A percentile compares a stretch with the other conserved stretches of the same genome.
These are phyloP conservation scores for Zymoseptoria brevis DNA, from an alignment of 2,329 filamentous ascomycete species.

Conservation along the genomic window DNA sequence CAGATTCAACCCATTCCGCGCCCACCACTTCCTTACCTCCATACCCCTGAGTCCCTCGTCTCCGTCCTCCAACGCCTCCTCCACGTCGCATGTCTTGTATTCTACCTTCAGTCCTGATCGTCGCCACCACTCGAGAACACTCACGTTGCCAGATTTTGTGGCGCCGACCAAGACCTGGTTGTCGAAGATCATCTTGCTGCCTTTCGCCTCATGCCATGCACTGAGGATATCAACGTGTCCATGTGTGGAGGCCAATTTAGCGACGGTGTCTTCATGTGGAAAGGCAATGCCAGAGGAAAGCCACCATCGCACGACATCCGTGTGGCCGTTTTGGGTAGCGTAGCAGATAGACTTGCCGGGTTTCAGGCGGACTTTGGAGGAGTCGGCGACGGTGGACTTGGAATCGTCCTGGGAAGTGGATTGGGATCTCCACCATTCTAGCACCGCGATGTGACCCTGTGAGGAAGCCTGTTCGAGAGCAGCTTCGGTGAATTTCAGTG, in stretches of 20 bases:
- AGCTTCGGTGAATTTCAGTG: conserved; percentile 75
- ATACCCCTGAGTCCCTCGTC: conserved; percentile 60
- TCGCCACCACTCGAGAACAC: conserved; percentile 90
- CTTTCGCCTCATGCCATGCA: conserved; percentile 70
- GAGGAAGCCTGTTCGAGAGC: conserved; percentile 82
- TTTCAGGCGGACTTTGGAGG: conserved; percentile 52
- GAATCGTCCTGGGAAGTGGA: conserved; percentile 23
- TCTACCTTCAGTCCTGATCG: conserved; percentile 68
- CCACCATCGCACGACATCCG: conserved; percentile 80
- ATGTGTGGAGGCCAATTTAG: conserved; percentile 75
- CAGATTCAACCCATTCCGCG: conserved; percentile 70
- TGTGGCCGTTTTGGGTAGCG: conserved; percentile 74
- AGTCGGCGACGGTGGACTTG: conserved; percentile 18
- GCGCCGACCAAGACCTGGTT: conserved; percentile 76
- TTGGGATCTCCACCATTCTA: conserved; percentile 85
- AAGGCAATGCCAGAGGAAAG: conserved; percentile 71
- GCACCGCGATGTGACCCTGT: conserved; percentile 73
- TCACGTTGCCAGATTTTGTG: conserved; percentile 76
- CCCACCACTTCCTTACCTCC: conserved; percentile 79
- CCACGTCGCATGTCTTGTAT: conserved; percentile 91
- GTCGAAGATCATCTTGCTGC: conserved; percentile 72
- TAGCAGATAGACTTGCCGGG: conserved; percentile 78
- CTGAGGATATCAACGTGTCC: conserved; percentile 75
- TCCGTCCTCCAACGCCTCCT: conserved; percentile 86
- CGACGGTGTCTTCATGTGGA: conserved; percentile 70